Percentiles rank a stretch among this genome's conserved stretches.
These are phyloP conservation scores for Rubroshorea leprosula DNA, from an alignment of 345 rosid species.

Conservation along the genomic window DNA sequence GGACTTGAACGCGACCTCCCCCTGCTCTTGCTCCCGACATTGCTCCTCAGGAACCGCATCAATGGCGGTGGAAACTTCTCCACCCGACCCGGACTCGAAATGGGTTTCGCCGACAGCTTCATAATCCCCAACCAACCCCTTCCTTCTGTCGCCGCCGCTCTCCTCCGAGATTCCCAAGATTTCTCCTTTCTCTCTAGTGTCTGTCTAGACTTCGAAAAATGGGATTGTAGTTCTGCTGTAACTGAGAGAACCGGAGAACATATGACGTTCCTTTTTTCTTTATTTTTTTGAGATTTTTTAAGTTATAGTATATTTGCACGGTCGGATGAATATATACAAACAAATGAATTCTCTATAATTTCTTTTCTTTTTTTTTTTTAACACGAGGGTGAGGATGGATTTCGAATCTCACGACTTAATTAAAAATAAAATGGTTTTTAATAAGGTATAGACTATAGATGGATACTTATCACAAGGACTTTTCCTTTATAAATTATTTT, in stretches of 20 bases:
- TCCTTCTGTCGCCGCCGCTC: background rate
- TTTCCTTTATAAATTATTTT: no score
- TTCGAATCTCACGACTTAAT: no score
- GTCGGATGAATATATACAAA: slow-evolving; percentile 31
- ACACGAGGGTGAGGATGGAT: no score
- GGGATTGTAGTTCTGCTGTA: background rate
- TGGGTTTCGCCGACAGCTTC: slow-evolving; percentile 64
- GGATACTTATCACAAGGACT: no score
- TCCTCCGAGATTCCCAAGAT: background rate
- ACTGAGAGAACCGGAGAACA: background rate
- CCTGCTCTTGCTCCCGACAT: slow-evolving; percentile 60
- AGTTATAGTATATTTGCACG: slow-evolving; percentile 26
- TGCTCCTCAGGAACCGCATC: slow-evolving; percentile 73
- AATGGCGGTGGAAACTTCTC: slow-evolving; percentile 86
- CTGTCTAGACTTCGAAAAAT: no score
- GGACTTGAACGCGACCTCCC: slow-evolving; percentile 85
- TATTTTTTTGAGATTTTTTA: background rate
- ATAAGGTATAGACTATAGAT: no score
- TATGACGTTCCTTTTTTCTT: background rate
- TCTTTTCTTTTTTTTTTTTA: no score
- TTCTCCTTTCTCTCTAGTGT: background rate
- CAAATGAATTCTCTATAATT: no score
- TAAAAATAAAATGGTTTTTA: no score
- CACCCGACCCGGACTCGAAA: slow-evolving; percentile 83
- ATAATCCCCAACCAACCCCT: slow-evolving; percentile 19